Base-by-base conservation (phyloP, 768 basidiomycete species). In the Russula griseocarnosa region DNA sequence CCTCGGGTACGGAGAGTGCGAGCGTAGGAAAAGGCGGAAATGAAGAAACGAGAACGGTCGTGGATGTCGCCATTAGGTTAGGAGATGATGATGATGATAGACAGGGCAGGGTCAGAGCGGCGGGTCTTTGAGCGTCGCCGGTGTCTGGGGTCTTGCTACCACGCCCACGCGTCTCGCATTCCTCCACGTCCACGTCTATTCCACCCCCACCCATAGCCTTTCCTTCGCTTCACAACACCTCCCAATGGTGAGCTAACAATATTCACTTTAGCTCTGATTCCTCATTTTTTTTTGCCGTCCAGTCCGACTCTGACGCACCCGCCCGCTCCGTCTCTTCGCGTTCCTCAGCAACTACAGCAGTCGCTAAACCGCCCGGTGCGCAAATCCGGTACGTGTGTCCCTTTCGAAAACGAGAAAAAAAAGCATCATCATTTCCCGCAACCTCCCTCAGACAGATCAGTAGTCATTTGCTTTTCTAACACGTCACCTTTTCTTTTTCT, bases 301-400 rank as follows among this genome's bases (percentile, higher is more conserved):
- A 92, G 90, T 92, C 90, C 69, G 90, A 92, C 79, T 91, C 90
- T 71, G 90, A 92, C 73, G 79, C 82, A 66, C 78, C 85, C 69
- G 61, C 76, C 38, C 78, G 74, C 79, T 77, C 69, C 69, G 78
- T 70, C 75, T 77, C 73, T 69, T 65, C 65, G 32, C 70, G 63
- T 54, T 78, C 78, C 66, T 74, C 74, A 70, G 65, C 79, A 52
- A 77, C 77, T 49, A 79, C 77, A 49, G 79, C 77, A 49, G 83
- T 88, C 60, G 85, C 83, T 55, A 89, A 84, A 76, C 89, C 90
- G 8, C 85, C 88, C 65, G 89, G 88, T 72, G 86, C 87, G 68
- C 87, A 89, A 76, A 85, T 92, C 77, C 86, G 91, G 90, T 93
- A 67, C 53, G 83, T 79, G 40, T 34, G 13, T 13, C 9, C 47